These are phyloP conservation scores for Euryodendron excelsum DNA, from an alignment of 148 eudicot genomes.

Conservation along the genomic window DNA sequence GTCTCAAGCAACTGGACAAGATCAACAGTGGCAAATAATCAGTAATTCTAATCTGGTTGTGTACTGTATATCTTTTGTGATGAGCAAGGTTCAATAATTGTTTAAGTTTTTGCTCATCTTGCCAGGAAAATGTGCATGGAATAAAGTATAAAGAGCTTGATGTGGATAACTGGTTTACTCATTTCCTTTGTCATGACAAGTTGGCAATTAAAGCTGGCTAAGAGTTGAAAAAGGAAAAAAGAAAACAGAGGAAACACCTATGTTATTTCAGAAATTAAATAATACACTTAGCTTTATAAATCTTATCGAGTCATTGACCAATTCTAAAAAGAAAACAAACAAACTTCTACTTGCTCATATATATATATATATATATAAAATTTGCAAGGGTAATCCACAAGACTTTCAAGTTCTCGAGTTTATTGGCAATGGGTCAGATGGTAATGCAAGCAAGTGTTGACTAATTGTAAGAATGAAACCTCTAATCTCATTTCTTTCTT, in stretches of 20 bases:
- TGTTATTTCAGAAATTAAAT: neutral
- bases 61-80: neutral
- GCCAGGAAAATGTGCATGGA: neutral
- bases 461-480: too few relatives aligned
- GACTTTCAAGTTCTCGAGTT: too few relatives aligned
- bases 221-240: neutral
- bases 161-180: neutral
- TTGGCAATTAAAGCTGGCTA: neutral
- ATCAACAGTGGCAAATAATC: neutral
- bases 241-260: neutral
- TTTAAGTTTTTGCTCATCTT: neutral
- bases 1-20: neutral
- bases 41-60: neutral
- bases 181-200: neutral
- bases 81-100: constrained; percentile 4
- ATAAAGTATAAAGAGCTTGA: neutral
- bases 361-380: too few relatives aligned
- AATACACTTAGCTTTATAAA: too few relatives aligned
- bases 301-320: too few relatives aligned
- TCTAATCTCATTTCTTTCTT: too few relatives aligned
- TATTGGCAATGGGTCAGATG: too few relatives aligned
- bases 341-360: too few relatives aligned
- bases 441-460: too few relatives aligned
- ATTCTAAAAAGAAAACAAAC: too few relatives aligned
- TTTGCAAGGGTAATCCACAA: too few relatives aligned